Conservation (phyloP, 2,329 filamentous ascomycete species). For the Colletotrichum caudatum region DNA sequence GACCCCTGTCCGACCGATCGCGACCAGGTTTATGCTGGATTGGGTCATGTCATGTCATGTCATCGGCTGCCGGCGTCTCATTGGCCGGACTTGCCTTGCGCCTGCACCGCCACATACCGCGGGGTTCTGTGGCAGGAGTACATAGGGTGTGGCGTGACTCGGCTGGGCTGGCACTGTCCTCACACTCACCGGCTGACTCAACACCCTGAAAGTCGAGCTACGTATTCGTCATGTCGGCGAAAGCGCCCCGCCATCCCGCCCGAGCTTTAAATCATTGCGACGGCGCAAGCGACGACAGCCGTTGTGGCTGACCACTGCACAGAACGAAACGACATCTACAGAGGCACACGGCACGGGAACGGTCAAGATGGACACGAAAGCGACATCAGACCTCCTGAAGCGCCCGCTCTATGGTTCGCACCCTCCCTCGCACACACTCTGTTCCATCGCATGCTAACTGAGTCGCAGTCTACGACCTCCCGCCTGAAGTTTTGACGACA, state of each 20-base stretch:
- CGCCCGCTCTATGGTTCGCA: slow-evolving; percentile 64
- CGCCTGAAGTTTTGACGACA: slow-evolving; percentile 76
- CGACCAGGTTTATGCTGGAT: too few species aligned
- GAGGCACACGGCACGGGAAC: not conserved
- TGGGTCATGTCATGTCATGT: too few species aligned
- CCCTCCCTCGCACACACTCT: slow-evolving; percentile 26
- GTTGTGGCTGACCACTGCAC: not conserved
- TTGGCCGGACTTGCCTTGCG: not conserved
- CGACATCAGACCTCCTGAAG: slow-evolving; percentile 59
- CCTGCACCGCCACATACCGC: slow-evolving; percentile 22
- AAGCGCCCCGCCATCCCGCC: slow-evolving; percentile 14
- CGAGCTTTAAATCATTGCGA: slow-evolving; percentile 28
- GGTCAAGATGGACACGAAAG: slow-evolving; percentile 53
- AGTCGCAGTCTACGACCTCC: slow-evolving; percentile 81
- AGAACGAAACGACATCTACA: not conserved
- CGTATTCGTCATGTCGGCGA: slow-evolving; percentile 25
- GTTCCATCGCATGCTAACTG: slow-evolving; percentile 42
- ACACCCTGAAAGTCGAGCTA: slow-evolving; percentile 16
- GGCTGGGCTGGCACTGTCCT: not conserved
- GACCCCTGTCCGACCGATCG: slow-evolving; percentile 8
- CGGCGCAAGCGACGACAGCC: not conserved
- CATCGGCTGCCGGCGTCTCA: not conserved
- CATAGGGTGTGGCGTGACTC: slow-evolving; percentile 1
- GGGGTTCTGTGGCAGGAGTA: slow-evolving; percentile 8
- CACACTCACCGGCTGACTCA: slow-evolving; percentile 39